Evolutionary conservation across 495 filamentous ascomycete genomes (phyloP), one percentile per base, ranked within the genome.

Genomic region (Bacidia rubella): DNA sequence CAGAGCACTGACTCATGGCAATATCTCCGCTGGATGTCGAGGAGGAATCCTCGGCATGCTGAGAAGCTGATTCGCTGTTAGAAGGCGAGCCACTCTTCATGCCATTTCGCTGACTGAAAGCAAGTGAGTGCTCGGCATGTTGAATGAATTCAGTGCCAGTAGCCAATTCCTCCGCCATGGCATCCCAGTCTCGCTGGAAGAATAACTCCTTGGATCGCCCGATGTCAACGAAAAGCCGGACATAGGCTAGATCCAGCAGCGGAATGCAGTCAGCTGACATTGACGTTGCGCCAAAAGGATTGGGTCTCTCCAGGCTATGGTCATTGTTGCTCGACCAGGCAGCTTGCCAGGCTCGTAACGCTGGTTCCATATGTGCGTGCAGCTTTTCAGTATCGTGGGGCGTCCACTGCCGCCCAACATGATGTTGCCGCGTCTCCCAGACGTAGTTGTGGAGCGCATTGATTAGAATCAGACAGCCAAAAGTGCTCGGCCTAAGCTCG

Each of bases 361-460:
- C 92, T 10, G 92, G 92, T 61, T 96, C 92, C 49, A 98, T 93
- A 62, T 94, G 89, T 11, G 86, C 82, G 66, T 95, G 89, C 90
- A 98, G 95, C 46, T 87, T 85, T 57, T 97, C 88, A 0, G 87
- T 93, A 65, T 97, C 92, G 55, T 86, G 80, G 24, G 83, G 77
- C 15, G 89, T 95, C 90, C 90, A 96, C 55, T 86, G 77, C 55
- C 88, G 81, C 53, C 85, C 89, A 61, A 89, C 82, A 60, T 96
- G 90, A 32, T 88, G 73, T 65, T 95, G 90, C 38, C 92, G 78
- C 1, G 89, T 95, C 68, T 97, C 90, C 92, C 92, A 97, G 42
- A 97, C 95, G 65, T 96, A 96, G 56, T 95, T 95, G 66, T 98
- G 92, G 23, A 98, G 70, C 1, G 92, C 90, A 65, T 95, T 93